Base-by-base conservation (phyloP, 441 rosid genomes). In the Bruguiera hainesii region DNA sequence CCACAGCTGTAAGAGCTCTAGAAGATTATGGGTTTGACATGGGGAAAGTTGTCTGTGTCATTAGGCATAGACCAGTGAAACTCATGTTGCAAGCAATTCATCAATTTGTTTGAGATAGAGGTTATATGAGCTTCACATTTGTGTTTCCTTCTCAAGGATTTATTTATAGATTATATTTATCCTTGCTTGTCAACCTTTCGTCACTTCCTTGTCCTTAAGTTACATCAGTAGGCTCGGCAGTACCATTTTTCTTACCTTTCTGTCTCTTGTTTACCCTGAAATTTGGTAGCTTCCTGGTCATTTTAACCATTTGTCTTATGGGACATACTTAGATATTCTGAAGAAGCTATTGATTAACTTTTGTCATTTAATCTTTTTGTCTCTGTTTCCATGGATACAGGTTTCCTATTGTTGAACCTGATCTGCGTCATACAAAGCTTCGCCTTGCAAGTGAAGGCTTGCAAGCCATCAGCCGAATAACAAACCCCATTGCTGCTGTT, bases 361-460 rank as follows among this genome's bases (percentile, higher is more conserved):
- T 28, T 56, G 35, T 66, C 72, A 67, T 72, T 66, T 71, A 59
- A 68, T 66, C 39, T 56, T 46, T 42, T 46, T 50, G 13, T 73
- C 37, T 53, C 51, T 64, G 30, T 69, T 71, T 78, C 65, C 75
- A 48, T 51, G 18, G 63, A 42, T 80, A 53, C 82, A 95, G 99
- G 70, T 90, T 92, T 82, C 97, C 98, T 25, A 90, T 95, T 35
- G 81, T 92, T 33, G 99, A 92, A 71, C 99, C 99, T 81, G 97
- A 89, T 85, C 96, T 95, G 46, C 90, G 91, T 70, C 99, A 92
- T 74, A 95, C 97, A 39, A 95, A 95, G 85, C 98, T 95, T 66
- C 97, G 88, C 52, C 98, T 95, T 79, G 66, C 96, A 53, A 84
- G 83, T 69, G 93, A 87, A 78, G 99, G 98, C 63, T 80, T 92